Percentiles rank a stretch among this genome's conserved stretches.
phyloP scores from a whole-genome alignment of 1,284 basidiomycete genomes.

The Lentinus polychrous region DNA sequence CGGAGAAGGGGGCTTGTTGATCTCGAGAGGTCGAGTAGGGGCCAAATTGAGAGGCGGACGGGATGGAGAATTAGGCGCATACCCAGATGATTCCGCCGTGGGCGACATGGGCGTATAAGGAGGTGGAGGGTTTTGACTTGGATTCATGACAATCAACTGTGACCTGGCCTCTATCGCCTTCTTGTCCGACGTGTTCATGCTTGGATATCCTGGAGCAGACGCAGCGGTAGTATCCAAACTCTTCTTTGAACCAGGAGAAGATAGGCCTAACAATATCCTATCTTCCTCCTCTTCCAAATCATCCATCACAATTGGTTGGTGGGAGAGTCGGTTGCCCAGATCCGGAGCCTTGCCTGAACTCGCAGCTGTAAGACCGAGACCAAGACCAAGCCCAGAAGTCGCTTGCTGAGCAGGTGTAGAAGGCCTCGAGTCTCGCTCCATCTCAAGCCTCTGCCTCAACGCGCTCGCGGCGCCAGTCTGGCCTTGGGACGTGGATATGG shows the following conservation, averaged over 20 bases:
- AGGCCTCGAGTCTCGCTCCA: constrained; percentile 17
- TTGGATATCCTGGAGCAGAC: constrained; percentile 7
- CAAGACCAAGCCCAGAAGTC: neutral
- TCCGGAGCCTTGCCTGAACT: constrained; percentile 3
- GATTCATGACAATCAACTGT: constrained; percentile 20
- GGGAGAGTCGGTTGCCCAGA: constrained; percentile 7
- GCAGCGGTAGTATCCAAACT: neutral
- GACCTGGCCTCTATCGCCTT: constrained; percentile 12
- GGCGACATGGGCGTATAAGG: constrained; percentile 20
- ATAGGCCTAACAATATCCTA: neutral
- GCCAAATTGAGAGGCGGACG: constrained; percentile 3
- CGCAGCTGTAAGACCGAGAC: neutral
- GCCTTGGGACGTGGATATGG: no score
- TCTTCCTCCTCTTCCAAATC: constrained; percentile 26
- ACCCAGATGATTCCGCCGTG: constrained; percentile 7
- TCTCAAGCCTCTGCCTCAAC: constrained; percentile 30
- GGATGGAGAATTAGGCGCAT: constrained; percentile 10
- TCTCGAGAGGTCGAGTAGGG: no score
- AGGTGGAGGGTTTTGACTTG: constrained; percentile 15
- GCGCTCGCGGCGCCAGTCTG: constrained; percentile 28
- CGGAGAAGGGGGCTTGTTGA: neutral
- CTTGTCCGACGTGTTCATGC: constrained; percentile 13
- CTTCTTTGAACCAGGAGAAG: neutral
- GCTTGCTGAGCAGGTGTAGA: neutral
- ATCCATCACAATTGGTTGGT: constrained; percentile 27